phyloP scores from a whole-genome alignment of 768 basidiomycete genomes.

The Amanita inopinata region DNA sequence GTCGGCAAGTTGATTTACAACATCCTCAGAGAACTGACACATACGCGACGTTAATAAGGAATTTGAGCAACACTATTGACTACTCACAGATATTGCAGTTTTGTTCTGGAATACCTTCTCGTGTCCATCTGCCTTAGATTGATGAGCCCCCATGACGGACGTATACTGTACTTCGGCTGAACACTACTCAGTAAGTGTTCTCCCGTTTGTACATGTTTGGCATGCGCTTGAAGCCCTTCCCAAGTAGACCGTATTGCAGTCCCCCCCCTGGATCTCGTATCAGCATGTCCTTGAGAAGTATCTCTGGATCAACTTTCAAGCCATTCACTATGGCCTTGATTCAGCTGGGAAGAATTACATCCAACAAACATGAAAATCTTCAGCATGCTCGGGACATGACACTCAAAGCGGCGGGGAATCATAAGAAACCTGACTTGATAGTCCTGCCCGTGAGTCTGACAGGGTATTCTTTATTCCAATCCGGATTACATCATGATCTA shows the following conservation, averaged over 20 bases:
- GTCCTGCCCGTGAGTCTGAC: conserved; percentile 63
- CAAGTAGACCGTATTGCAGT: no score
- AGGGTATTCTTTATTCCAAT: background rate
- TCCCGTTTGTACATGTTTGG: conserved; percentile 1
- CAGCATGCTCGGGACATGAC: conserved; percentile 77
- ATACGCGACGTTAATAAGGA: background rate
- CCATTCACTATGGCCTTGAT: conserved; percentile 82
- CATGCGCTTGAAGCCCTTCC: no score
- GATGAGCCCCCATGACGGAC: conserved; percentile 53
- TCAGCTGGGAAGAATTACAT: conserved; percentile 71
- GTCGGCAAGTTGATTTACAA: conserved; percentile 73
- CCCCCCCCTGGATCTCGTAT: no score
- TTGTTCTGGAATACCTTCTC: conserved; percentile 51
- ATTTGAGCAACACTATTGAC: background rate
- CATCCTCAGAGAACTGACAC: conserved; percentile 69
- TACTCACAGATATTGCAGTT: conserved; percentile 41
- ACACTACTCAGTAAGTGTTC: no score
- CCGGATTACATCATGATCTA: conserved; percentile 17
- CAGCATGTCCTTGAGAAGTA: conserved; percentile 3
- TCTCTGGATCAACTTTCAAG: conserved; percentile 31
- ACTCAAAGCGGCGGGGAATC: conserved; percentile 40
- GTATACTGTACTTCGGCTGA: background rate
- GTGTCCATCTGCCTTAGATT: conserved; percentile 48
- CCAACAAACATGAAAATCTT: conserved; percentile 72
- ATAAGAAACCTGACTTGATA: conserved; percentile 64